These are phyloP conservation scores for Escallonia rubra DNA, from an alignment of 129 eudicot genomes.

Conservation along the genomic window DNA sequence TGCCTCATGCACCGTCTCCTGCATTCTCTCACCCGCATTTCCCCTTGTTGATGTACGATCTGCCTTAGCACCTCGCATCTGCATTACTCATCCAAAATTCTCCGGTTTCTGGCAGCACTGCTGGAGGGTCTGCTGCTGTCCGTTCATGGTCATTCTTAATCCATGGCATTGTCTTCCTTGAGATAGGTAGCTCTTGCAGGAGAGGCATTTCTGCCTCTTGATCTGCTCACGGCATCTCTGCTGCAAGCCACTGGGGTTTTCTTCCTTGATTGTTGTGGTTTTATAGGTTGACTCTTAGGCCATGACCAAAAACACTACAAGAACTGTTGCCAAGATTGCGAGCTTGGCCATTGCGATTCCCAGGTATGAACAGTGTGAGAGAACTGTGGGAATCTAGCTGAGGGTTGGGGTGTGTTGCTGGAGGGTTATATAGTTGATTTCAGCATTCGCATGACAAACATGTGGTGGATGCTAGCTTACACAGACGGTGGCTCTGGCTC, in stretches of 20 bases:
- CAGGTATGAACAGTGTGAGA: too few relatives aligned
- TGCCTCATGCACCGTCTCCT: too few relatives aligned
- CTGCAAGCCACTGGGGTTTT: not conserved
- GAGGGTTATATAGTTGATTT: not conserved
- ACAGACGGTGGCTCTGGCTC: too few relatives aligned
- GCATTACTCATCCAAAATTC: too few relatives aligned
- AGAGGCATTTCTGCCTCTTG: slow-evolving; percentile 5
- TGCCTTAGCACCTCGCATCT: too few relatives aligned
- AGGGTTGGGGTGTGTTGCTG: not conserved
- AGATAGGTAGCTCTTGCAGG: not conserved
- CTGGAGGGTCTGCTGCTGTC: too few relatives aligned
- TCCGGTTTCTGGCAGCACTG: too few relatives aligned
- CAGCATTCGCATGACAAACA: not conserved
- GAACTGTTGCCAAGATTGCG: slow-evolving; percentile 11
- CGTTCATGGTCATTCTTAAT: too few relatives aligned
- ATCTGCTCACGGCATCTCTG: slow-evolving; percentile 7
- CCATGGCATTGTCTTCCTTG: not conserved
- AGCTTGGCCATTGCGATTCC: slow-evolving; percentile 16
- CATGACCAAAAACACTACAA: slow-evolving; percentile 14
- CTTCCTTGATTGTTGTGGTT: slow-evolving; percentile 14
- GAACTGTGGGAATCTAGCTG: not conserved
- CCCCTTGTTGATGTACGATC: too few relatives aligned
- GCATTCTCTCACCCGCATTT: too few relatives aligned
- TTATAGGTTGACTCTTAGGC: slow-evolving; percentile 17
- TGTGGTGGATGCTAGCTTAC: not conserved